Conservation (phyloP, 352 stramenopile genomes). For the Globisporangium camurandrum region DNA sequence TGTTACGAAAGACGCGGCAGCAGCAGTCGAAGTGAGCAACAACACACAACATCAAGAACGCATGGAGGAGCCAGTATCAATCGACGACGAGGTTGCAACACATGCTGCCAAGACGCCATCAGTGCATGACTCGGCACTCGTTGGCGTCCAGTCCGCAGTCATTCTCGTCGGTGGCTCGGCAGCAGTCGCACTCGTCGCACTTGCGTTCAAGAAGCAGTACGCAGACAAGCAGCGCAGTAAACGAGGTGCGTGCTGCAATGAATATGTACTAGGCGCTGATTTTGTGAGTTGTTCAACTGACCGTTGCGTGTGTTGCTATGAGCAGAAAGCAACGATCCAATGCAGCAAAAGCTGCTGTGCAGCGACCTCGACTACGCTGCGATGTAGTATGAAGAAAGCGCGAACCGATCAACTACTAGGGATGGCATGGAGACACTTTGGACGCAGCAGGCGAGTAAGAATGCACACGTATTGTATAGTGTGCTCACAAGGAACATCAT, state of each 20-base stretch:
- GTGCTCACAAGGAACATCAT: no score
- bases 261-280: background rate
- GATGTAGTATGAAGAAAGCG: no score
- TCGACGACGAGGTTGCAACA: background rate
- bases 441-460: no score
- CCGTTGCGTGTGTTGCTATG: background rate
- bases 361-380: constrained; percentile 74
- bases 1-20: no score
- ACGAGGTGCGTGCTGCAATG: background rate
- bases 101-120: background rate
- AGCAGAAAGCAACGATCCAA: constrained; percentile 18
- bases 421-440: no score
- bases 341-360: constrained; percentile 52
- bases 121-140: background rate
- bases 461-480: no score
- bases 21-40: background rate
- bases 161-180: background rate
- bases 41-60: background rate
- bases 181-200: background rate
- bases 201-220: background rate
- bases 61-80: background rate
- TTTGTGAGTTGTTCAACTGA: background rate
- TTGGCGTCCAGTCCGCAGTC: constrained; percentile 1
- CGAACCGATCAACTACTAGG: no score
- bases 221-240: background rate